Evolutionary conservation across 148 eudicot species (phyloP), one percentile per base, ranked within the genome.

Genomic region (Rhododendron molle): DNA sequence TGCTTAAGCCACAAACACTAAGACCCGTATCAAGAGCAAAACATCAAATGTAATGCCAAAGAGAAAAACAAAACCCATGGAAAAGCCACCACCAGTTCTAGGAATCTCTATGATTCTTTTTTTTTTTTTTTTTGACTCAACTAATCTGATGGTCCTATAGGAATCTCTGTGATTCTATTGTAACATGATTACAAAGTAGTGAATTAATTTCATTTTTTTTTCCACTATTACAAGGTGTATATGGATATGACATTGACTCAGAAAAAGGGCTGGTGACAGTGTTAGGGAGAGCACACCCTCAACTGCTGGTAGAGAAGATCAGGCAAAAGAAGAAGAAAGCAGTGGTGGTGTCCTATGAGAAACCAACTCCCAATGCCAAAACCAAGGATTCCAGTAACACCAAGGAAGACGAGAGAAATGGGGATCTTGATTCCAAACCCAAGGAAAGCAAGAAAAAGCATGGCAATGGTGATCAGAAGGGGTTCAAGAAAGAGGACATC

Each of bases 261-360:
- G 38, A 28, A 44, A 62, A 67, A 14, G 76, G 56, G 56, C 77
- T 60, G 34, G 84, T 82, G 20, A 83, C 38, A 83, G 85, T 83
- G 14, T 12, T 34, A 44, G 85, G 85, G 10, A 44, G 9, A 23
- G 77, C 47, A 67, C 56, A 44, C 40, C 85, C 85, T n/a, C 15
- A 16, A 18, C 18, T 83, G 13, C 23, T 83, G 34, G 13, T 67
- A 5, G 49, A 83, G 84, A 46, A 43, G 36, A 43, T 83, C 10
- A 49, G 40, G 2, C 47, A 83, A 1, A 67, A 26, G 43, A 67
- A 67, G 3, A 83, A 83, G 76, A 62, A n/a, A 62, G 84, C 56
- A 67, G 58, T 12, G 84, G 6, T 83, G 26, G 60, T 81, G 11
- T 81, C 83, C 83, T 58, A 58, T 23, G 83, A 36, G 72, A 36